A percentile compares a stretch with the other conserved stretches of the same genome.
phyloP scores from a whole-genome alignment of 2,329 filamentous ascomycete genomes.

The Scedosporium aurantiacum region DNA sequence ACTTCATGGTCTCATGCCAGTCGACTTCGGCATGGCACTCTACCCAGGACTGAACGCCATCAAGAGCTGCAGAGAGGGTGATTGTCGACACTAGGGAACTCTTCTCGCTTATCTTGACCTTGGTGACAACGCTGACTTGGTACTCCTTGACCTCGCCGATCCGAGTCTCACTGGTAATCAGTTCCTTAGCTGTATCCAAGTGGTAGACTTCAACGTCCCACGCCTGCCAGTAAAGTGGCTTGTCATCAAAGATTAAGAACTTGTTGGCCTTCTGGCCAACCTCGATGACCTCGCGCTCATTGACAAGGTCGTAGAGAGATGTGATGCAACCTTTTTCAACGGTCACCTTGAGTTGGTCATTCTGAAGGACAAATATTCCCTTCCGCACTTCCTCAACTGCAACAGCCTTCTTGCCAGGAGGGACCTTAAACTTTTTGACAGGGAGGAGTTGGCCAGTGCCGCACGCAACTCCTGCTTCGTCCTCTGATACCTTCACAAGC shows the following conservation, averaged over 20 bases:
- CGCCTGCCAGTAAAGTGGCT: slow-evolving; percentile 92
- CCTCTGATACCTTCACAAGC: slow-evolving; percentile 52
- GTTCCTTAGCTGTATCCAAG: slow-evolving; percentile 70
- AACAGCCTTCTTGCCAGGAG: slow-evolving; percentile 35
- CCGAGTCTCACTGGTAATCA: slow-evolving; percentile 55
- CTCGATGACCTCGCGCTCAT: slow-evolving; percentile 67
- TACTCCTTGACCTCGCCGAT: slow-evolving; percentile 64
- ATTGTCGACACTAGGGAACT: slow-evolving; percentile 83
- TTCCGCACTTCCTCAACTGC: slow-evolving; percentile 37
- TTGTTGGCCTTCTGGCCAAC: slow-evolving; percentile 72
- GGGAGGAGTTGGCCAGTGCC: slow-evolving; percentile 42
- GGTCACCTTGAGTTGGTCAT: slow-evolving; percentile 62
- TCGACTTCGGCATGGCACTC: slow-evolving; percentile 81
- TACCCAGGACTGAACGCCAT: slow-evolving; percentile 56
- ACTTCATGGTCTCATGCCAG: slow-evolving; percentile 95
- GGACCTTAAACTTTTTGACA: slow-evolving; percentile 37
- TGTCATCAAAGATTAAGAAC: slow-evolving; percentile 91
- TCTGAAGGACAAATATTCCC: slow-evolving; percentile 67
- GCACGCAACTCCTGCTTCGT: slow-evolving; percentile 41
- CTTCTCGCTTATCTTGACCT: slow-evolving; percentile 76
- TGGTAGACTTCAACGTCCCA: slow-evolving; percentile 99
- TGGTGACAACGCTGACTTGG: slow-evolving; percentile 69
- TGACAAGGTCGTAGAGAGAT: slow-evolving; percentile 67
- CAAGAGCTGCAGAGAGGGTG: slow-evolving; percentile 59
- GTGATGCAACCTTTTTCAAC: slow-evolving; percentile 69